Evolutionary conservation across 208 protist species (phyloP).

Genomic region (Crithidia brevicula): DNA sequence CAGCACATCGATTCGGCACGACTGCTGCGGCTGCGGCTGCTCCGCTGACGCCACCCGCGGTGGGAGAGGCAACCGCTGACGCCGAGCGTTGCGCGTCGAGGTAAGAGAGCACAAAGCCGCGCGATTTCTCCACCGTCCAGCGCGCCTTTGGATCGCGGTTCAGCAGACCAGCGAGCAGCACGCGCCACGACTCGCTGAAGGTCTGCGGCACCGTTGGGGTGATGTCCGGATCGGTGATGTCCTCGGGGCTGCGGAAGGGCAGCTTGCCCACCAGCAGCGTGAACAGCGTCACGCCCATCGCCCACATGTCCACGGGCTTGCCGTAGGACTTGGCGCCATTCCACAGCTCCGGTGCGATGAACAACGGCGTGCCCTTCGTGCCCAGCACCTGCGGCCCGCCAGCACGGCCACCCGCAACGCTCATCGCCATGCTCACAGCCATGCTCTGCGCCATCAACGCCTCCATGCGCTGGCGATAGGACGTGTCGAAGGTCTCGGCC

Average conservation of each 20-base stretch:
- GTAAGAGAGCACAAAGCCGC: slow-evolving; percentile 23
- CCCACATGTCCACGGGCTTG: slow-evolving; percentile 87
- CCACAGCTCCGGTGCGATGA: slow-evolving; percentile 78
- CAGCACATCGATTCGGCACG: not conserved
- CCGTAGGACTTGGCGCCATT: slow-evolving; percentile 63
- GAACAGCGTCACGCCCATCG: slow-evolving; percentile 86
- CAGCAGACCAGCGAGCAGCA: slow-evolving; percentile 79
- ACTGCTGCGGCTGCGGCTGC: not conserved
- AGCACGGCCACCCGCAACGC: slow-evolving; percentile 31
- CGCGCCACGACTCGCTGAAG: slow-evolving; percentile 40
- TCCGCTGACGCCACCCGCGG: not conserved
- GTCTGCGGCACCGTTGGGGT: slow-evolving; percentile 43
- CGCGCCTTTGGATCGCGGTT: slow-evolving; percentile 68
- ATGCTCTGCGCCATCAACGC: slow-evolving; percentile 59
- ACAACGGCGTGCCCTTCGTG: slow-evolving; percentile 71
- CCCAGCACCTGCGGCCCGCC: slow-evolving; percentile 51
- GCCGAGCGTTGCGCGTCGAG: too few species aligned
- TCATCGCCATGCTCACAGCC: slow-evolving; percentile 44
- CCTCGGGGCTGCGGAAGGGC: slow-evolving; percentile 89
- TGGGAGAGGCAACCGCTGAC: not conserved
- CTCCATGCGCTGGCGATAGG: slow-evolving; percentile 42
- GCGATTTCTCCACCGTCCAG: slow-evolving; percentile 41
- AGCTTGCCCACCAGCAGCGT: slow-evolving; percentile 89
- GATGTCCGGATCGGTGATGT: slow-evolving; percentile 42
- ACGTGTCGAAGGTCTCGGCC: slow-evolving; percentile 62